A percentile compares a stretch with the other conserved stretches of the same genome.
Conservation (phyloP, 75 land plant genomes). For the Cupressus sempervirens region DNA sequence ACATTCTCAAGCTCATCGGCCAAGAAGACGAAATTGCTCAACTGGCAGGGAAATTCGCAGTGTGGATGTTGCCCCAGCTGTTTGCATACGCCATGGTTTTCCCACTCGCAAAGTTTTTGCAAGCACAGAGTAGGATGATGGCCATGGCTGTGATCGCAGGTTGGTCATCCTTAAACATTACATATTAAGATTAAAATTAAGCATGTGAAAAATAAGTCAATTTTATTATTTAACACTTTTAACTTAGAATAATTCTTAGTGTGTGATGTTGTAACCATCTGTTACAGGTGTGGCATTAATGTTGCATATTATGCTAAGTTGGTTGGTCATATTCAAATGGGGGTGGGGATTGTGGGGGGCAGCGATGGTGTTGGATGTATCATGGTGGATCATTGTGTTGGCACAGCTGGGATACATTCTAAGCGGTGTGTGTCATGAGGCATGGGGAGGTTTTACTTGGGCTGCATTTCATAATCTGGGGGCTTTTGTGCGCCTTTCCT, state of each 20-base stretch:
- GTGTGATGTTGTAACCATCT: too few relatives aligned
- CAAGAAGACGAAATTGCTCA: slow-evolving; percentile 19
- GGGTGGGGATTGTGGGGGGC: slow-evolving; percentile 45
- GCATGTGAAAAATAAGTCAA: too few relatives aligned
- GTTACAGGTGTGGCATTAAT: slow-evolving; percentile 19
- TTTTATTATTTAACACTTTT: too few relatives aligned
- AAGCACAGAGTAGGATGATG: slow-evolving; percentile 26
- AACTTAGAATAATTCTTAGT: too few relatives aligned
- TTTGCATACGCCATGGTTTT: slow-evolving; percentile 9
- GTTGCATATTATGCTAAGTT: slow-evolving; percentile 35
- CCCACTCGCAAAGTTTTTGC: neutral
- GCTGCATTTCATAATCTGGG: slow-evolving; percentile 36
- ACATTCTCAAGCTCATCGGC: slow-evolving; percentile 25
- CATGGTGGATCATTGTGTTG: slow-evolving; percentile 32
- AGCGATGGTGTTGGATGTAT: slow-evolving; percentile 29
- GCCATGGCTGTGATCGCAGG: slow-evolving; percentile 16
- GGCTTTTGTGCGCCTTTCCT: slow-evolving; percentile 35
- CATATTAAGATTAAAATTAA: too few relatives aligned
- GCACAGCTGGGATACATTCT: slow-evolving; percentile 33
- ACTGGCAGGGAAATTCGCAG: slow-evolving; percentile 15
- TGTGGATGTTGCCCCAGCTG: slow-evolving; percentile 14
- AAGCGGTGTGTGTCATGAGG: slow-evolving; percentile 25
- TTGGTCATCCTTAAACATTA: too few relatives aligned
- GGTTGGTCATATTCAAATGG: slow-evolving; percentile 35
- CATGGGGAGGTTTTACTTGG: slow-evolving; percentile 49